Evolutionary conservation across 2,329 filamentous ascomycete species (phyloP), one percentile per base, ranked within the genome.

Genomic region (Pseudohalonectria lignicola): DNA sequence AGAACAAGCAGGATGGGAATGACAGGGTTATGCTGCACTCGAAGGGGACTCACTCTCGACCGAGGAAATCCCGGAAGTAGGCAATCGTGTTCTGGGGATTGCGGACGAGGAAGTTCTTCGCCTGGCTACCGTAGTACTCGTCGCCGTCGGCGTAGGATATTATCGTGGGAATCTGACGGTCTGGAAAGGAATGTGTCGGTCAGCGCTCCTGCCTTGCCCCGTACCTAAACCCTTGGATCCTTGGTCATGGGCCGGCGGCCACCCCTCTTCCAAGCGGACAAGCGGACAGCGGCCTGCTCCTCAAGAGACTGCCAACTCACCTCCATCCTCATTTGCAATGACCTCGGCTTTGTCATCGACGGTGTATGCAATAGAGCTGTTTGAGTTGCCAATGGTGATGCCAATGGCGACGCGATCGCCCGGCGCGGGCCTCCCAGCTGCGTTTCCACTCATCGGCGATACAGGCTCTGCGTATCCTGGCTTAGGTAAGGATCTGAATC

Each of bases 271-370:
- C n/a, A n/a, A n/a, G n/a, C n/a, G n/a, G n/a, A n/a, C n/a, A n/a
- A n/a, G n/a, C n/a, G n/a, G n/a, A n/a, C n/a, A n/a, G n/a, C n/a
- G n/a, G n/a, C n/a, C n/a, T n/a, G n/a, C n/a, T n/a, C n/a, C n/a
- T n/a, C n/a, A n/a, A n/a, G n/a, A n/a, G n/a, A n/a, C n/a, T n/a
- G n/a, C n/a, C n/a, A 19, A 64, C 77, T 55, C 60, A 87, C 86
- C 86, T 71, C 92, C 92, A 57, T 96, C 92, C 69, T 96, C 92
- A 66, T 98, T 96, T 56, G 92, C 92, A 66, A 98, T 96, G 47
- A 98, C 90, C 61, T 95, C 86, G 47, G 87, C 82, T 71, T 93
- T 94, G 63, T 93, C 90, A 55, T 96, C 90, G 45, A 81, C 76
- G 34, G 88, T 94, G 60, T 80, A 87, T 52, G 90, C 90, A 65